Percentiles rank a stretch among this genome's conserved stretches.
phyloP scores from a whole-genome alignment of 345 rosid genomes.

The Citrus cavaleriei region DNA sequence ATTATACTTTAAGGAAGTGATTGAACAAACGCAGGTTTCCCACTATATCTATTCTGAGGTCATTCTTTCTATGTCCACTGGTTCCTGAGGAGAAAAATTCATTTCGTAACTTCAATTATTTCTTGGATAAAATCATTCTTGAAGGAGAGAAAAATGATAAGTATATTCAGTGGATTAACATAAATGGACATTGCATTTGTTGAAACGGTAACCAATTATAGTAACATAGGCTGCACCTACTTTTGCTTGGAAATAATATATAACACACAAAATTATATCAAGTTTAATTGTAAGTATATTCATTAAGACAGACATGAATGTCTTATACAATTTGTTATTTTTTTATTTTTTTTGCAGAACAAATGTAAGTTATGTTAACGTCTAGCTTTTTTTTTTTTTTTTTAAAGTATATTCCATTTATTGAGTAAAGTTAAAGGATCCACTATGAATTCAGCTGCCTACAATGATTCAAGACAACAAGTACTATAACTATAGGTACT shows the following conservation, averaged over 20 bases:
- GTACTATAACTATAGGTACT: too few relatives aligned
- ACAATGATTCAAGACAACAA: background rate
- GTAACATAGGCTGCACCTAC: too few relatives aligned
- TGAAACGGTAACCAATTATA: background rate
- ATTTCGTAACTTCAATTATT: slow-evolving; percentile 2
- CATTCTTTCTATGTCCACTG: slow-evolving; percentile 1
- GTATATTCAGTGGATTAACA: background rate
- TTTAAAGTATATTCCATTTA: background rate
- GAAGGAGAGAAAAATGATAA: background rate
- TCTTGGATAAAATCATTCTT: background rate
- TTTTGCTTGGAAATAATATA: too few relatives aligned
- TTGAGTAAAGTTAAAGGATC: background rate
- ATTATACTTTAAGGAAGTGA: slow-evolving; percentile 15
- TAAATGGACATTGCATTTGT: background rate
- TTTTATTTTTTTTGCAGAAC: background rate
- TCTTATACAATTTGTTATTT: background rate
- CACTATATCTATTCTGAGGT: slow-evolving; percentile 6
- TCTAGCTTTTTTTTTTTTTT: too few relatives aligned
- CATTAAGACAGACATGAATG: background rate
- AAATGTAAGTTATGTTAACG: background rate
- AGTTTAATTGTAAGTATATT: too few relatives aligned
- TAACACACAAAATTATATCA: too few relatives aligned
- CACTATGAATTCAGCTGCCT: background rate
- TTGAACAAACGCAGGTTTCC: slow-evolving; percentile 11
- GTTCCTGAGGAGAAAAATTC: background rate